Conservation (phyloP, 2,329 filamentous ascomycete genomes). For the Cercospora berteroae region DNA sequence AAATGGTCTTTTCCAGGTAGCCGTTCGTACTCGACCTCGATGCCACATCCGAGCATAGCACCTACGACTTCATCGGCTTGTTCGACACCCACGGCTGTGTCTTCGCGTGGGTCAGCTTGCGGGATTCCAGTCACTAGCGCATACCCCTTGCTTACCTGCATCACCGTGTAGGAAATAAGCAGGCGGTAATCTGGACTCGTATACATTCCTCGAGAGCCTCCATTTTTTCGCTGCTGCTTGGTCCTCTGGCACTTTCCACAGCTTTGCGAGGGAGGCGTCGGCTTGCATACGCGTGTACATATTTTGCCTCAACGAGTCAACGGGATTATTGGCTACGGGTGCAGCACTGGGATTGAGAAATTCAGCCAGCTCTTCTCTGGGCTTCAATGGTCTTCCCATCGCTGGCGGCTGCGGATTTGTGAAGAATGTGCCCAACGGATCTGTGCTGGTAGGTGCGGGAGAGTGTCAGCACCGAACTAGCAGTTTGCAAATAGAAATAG, state of each 20-base stretch:
- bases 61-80: conserved; percentile 36
- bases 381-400: conserved; percentile 18
- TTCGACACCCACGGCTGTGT: conserved; percentile 33
- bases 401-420: conserved; percentile 32
- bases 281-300: conserved; percentile 35
- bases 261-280: conserved; percentile 30
- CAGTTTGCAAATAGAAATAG: not conserved
- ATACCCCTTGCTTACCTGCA: conserved; percentile 24
- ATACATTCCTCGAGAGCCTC: conserved; percentile 30
- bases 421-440: conserved; percentile 36
- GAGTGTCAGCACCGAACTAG: not conserved
- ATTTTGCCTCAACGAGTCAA: conserved; percentile 18
- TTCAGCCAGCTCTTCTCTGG: conserved; percentile 20
- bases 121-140: not conserved
- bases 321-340: conserved; percentile 28
- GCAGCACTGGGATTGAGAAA: conserved; percentile 28
- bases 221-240: conserved; percentile 25
- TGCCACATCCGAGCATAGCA: conserved; percentile 29
- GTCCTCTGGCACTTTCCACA: conserved; percentile 26
- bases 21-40: conserved; percentile 32
- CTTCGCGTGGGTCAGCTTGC: conserved; percentile 4
- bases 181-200: conserved; percentile 26
- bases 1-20: conserved; percentile 31
- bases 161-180: conserved; percentile 35
- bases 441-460: conserved; percentile 21